Evolutionary conservation across 805 yeast species (phyloP), one percentile per base, ranked within the genome.

Genomic region (Candida jianshihensis): DNA sequence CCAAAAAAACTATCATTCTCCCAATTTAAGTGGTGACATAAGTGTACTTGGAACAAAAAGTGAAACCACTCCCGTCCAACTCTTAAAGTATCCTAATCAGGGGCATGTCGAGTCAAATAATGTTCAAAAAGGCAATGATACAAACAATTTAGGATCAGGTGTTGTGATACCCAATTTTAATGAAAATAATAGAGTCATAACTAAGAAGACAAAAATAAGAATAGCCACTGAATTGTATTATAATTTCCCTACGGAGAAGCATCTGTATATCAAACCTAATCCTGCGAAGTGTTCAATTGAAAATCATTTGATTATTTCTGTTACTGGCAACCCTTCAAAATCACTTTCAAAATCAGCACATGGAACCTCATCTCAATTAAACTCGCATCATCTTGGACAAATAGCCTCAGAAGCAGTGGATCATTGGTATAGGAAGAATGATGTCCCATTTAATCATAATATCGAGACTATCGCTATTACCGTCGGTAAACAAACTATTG

Each of bases 151-250:
- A n/a, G 20, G 22, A 4, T 11, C 38, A 3, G 38, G 37, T 3
- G 19, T 11, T 18, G 39, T 54, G 30, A 38, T 52, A 34, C 47
- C 64, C 50, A 6, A 24, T 25, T 12, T 46, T 16, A 22, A 14
- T 53, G 20, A 34, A 33, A 16, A 53, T 13, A 54, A 48, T 24
- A 64, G 66, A 42, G 40, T 44, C 11, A 51, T 57, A 22, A 59
- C 68, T 1, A 26, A 48, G 8, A 45, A 44, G 38, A 65, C 68
- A 4, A 60, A 59, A 33, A 42, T 62, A 6, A 56, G 63, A 5
- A 48, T 56, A 13, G 58, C 63, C 1, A 43, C 61, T 16, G 60
- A 56, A 41, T 41, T 61, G 13, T 60, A 66, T 40, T 66, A 65
- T 38, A 60, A 61, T 38, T 63, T 42, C 30, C 57, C 57, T 4